Evolutionary conservation across 345 rosid species (phyloP).

Genomic region (Populus pruinosa): DNA sequence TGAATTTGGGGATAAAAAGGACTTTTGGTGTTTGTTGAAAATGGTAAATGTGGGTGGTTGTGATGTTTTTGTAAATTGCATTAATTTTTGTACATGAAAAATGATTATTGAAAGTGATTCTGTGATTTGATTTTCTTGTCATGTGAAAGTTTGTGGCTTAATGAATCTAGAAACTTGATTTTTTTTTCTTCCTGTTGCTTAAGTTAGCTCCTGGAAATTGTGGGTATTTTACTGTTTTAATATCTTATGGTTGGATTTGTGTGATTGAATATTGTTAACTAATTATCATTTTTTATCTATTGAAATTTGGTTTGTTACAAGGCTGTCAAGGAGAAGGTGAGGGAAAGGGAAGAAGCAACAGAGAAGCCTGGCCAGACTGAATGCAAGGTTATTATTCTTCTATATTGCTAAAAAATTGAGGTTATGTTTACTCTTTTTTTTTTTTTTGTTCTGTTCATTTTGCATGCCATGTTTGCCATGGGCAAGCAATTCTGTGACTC

Average conservation of each 20-base stretch:
- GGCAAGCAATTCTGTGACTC: neutral
- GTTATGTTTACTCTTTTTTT: neutral
- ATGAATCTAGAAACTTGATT: neutral
- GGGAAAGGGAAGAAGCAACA: conserved; percentile 55
- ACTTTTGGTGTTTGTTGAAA: neutral
- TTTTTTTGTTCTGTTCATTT: neutral
- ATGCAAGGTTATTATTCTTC: conserved; percentile 66
- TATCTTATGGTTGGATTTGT: neutral
- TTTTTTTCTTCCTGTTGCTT: conserved; percentile 1
- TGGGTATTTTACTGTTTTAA: neutral
- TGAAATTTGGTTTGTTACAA: conserved; percentile 24
- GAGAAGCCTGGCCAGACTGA: conserved; percentile 62
- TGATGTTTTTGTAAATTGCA: neutral
- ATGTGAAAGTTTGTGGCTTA: neutral
- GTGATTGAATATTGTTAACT: neutral
- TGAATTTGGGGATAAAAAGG: neutral
- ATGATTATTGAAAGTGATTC: neutral
- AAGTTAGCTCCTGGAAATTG: neutral
- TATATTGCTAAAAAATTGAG: neutral
- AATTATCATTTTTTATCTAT: neutral
- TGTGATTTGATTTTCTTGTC: neutral
- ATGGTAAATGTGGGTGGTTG: neutral
- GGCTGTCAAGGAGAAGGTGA: conserved; percentile 58
- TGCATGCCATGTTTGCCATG: neutral
- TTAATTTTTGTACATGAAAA: neutral